A percentile compares a stretch with the other conserved stretches of the same genome.
phyloP scores from a whole-genome alignment of 768 basidiomycete species.

The Boletellus emodensis region DNA sequence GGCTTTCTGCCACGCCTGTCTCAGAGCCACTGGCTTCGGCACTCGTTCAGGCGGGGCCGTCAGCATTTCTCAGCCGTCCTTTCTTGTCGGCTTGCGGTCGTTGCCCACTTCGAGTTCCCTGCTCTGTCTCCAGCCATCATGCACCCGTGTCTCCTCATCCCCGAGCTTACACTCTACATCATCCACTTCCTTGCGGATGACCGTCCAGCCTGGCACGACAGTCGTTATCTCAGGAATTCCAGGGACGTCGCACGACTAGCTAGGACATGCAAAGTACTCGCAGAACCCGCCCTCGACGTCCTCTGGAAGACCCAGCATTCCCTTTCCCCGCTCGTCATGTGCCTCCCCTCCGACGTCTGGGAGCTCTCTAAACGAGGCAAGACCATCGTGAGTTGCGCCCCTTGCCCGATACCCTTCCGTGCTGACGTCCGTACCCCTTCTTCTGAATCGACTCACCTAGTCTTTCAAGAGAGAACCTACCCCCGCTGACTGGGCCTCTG shows the following conservation, averaged over 20 bases:
- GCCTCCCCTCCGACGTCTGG: conserved; percentile 26
- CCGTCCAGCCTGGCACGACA: conserved; percentile 12
- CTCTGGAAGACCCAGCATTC: conserved; percentile 31
- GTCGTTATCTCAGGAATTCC: conserved; percentile 17
- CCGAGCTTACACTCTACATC: conserved; percentile 25
- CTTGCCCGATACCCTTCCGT: neutral
- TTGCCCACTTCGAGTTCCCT: neutral
- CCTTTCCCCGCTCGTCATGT: conserved; percentile 28
- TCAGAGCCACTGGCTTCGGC: neutral
- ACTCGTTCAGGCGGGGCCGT: neutral
- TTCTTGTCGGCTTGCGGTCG: neutral
- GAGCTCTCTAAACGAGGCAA: conserved; percentile 15
- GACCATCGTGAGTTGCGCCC: conserved; percentile 19
- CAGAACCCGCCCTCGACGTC: conserved; percentile 28
- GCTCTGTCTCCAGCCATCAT: conserved; percentile 8
- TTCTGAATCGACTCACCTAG: conserved; percentile 6
- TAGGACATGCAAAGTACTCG: conserved; percentile 26
- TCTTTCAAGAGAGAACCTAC: conserved; percentile 19
- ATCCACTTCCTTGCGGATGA: conserved; percentile 23
- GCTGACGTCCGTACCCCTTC: neutral
- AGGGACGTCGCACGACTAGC: conserved; percentile 26
- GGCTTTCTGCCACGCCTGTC: neutral
- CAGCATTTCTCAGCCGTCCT: neutral
- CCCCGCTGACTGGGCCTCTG: conserved; percentile 18
- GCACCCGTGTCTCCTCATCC: conserved; percentile 30